Evolutionary conservation across 2,329 filamentous ascomycete species (phyloP).

Genomic region (Chrysoporthe puriensis): DNA sequence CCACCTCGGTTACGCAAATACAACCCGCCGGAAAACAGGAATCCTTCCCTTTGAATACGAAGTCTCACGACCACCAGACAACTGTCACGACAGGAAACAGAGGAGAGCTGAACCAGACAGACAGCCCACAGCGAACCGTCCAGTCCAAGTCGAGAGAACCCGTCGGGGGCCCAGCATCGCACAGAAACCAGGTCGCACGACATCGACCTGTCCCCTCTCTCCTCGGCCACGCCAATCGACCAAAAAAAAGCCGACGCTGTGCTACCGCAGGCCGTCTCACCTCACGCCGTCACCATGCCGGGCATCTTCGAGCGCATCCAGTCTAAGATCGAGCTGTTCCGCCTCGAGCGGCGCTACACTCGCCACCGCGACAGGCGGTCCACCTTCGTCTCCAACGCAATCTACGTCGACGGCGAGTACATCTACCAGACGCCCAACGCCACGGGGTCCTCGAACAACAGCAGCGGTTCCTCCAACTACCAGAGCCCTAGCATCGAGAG

Average conservation of each 20-base stretch:
- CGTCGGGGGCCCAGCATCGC: neutral
- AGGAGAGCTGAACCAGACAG: neutral
- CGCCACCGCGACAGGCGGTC: slow-evolving; percentile 83
- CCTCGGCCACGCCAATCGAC: neutral
- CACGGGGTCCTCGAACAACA: slow-evolving; percentile 58
- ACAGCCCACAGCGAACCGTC: neutral
- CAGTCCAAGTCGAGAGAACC: neutral
- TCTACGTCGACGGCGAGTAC: slow-evolving; percentile 96
- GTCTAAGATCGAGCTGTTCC: slow-evolving; percentile 84
- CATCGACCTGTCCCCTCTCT: neutral
- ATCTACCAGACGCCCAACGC: slow-evolving; percentile 71
- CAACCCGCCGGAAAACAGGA: slow-evolving; percentile 9
- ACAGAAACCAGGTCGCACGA: neutral
- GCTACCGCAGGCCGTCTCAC: neutral
- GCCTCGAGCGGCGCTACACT: slow-evolving; percentile 93
- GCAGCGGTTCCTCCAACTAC: slow-evolving; percentile 37
- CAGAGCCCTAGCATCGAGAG: slow-evolving; percentile 42
- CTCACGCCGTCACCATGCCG: slow-evolving; percentile 43
- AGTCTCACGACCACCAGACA: neutral
- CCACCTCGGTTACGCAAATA: slow-evolving; percentile 15
- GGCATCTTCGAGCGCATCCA: slow-evolving; percentile 63
- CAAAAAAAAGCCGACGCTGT: neutral
- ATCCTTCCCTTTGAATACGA: neutral
- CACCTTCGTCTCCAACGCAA: slow-evolving; percentile 84
- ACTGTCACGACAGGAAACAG: neutral